These are phyloP conservation scores for Litchi chinensis DNA, from an alignment of 345 rosid species.

Conservation along the genomic window DNA sequence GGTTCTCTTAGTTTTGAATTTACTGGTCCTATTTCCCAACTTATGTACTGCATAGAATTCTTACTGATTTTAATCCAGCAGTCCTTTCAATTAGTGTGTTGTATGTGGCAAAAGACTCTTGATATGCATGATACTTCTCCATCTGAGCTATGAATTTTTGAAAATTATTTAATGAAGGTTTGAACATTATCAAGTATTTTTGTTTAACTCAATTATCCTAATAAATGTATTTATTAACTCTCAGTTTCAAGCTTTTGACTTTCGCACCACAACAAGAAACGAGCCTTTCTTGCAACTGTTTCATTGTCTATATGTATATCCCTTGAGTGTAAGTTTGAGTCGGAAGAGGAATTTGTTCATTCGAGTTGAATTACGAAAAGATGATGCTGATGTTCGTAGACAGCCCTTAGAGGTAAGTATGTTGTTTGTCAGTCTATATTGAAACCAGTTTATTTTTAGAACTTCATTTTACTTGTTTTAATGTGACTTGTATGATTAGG, in stretches of 20 bases:
- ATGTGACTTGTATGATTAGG: slow-evolving; percentile 52
- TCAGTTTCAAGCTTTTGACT: slow-evolving; percentile 94
- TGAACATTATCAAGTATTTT: background rate
- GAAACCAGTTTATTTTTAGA: slow-evolving; percentile 13
- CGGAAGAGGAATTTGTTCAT: slow-evolving; percentile 91
- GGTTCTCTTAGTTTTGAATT: background rate
- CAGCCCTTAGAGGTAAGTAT: slow-evolving; percentile 87
- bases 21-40: background rate
- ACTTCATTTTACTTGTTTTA: slow-evolving; percentile 24
- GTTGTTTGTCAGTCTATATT: slow-evolving; percentile 16
- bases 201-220: slow-evolving; percentile 5
- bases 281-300: slow-evolving; percentile 98
- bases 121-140: slow-evolving; percentile 3
- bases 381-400: slow-evolving; percentile 84
- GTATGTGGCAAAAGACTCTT: background rate
- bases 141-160: background rate
- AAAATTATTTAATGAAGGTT: background rate
- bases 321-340: slow-evolving; percentile 79
- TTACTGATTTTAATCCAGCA: background rate
- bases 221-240: slow-evolving; percentile 24
- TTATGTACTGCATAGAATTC: background rate
- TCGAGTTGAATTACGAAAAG: slow-evolving; percentile 90
- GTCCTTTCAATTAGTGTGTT: background rate
- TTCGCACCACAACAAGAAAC: slow-evolving; percentile 86
- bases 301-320: slow-evolving; percentile 94